Conservation (phyloP, 108 stramenopile genomes). For the Fragilaria radians region DNA sequence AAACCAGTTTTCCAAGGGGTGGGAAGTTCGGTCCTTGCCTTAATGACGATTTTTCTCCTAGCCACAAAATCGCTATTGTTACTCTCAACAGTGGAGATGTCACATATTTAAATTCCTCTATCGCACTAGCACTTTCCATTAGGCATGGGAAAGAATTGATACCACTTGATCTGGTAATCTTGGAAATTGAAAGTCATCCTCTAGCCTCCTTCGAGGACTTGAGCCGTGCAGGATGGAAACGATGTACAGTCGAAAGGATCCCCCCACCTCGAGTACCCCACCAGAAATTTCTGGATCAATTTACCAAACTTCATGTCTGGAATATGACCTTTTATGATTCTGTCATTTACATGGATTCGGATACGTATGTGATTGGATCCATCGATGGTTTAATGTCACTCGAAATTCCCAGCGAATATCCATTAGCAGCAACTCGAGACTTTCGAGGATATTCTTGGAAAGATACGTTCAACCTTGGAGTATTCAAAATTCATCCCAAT, state of each 20-base stretch:
- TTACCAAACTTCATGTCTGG: neutral
- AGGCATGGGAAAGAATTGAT: no score
- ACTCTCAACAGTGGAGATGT: no score
- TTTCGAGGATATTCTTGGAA: neutral
- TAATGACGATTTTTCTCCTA: no score
- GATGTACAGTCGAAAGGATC: neutral
- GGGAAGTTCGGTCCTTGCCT: no score
- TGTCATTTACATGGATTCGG: neutral
- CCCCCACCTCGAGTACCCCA: no score
- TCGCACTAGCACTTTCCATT: no score
- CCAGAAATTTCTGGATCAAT: slow-evolving; percentile 1
- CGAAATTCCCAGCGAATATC: neutral
- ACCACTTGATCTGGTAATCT: no score
- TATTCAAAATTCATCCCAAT: neutral
- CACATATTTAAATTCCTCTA: no score
- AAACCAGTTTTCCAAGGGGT: no score
- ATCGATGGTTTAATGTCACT: neutral
- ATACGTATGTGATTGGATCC: neutral
- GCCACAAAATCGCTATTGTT: no score
- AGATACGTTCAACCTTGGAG: neutral
- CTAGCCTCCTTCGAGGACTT: neutral
- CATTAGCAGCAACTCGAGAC: neutral
- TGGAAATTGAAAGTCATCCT: no score
- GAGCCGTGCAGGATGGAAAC: neutral
- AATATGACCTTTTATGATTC: neutral